Percentiles rank a stretch among this genome's conserved stretches.
Conservation (phyloP, 768 basidiomycete species). For the Podaxis pistillaris region DNA sequence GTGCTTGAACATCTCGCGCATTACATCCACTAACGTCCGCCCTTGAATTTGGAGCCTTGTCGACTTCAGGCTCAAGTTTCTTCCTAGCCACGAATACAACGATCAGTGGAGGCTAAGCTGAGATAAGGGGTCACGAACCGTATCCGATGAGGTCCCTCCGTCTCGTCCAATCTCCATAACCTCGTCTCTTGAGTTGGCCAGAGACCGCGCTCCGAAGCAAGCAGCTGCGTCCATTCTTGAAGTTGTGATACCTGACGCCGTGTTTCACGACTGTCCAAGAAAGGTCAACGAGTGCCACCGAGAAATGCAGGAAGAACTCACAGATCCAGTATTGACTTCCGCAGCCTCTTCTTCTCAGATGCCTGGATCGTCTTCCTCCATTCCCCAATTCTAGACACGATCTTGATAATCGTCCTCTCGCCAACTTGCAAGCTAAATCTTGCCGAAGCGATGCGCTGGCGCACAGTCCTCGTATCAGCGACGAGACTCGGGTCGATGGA, state of each 20-base stretch:
- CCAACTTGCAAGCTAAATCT: constrained; percentile 63
- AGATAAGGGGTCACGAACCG: constrained; percentile 46
- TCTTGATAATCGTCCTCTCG: constrained; percentile 61
- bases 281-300: neutral
- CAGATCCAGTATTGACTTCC: constrained; percentile 75
- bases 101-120: neutral
- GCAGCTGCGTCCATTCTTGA: constrained; percentile 56
- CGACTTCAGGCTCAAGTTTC: constrained; percentile 66
- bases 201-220: constrained; percentile 77
- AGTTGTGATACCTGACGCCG: constrained; percentile 64
- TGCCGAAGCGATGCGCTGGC: constrained; percentile 53
- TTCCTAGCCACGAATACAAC: constrained; percentile 43
- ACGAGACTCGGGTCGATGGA: constrained; percentile 54
- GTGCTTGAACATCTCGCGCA: constrained; percentile 47
- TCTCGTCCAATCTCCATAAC: constrained; percentile 85
- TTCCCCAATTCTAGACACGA: constrained; percentile 59
- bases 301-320: constrained; percentile 32
- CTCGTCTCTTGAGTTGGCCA: constrained; percentile 62
- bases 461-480: constrained; percentile 48
- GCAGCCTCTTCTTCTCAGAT: constrained; percentile 69
- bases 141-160: constrained; percentile 86
- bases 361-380: constrained; percentile 70
- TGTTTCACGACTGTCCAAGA: constrained; percentile 63
- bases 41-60: constrained; percentile 46
- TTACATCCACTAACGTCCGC: constrained; percentile 43